Evolutionary conservation across 2,329 filamentous ascomycete species (phyloP), one percentile per base, ranked within the genome.

Genomic region (Thielaviopsis populi): DNA sequence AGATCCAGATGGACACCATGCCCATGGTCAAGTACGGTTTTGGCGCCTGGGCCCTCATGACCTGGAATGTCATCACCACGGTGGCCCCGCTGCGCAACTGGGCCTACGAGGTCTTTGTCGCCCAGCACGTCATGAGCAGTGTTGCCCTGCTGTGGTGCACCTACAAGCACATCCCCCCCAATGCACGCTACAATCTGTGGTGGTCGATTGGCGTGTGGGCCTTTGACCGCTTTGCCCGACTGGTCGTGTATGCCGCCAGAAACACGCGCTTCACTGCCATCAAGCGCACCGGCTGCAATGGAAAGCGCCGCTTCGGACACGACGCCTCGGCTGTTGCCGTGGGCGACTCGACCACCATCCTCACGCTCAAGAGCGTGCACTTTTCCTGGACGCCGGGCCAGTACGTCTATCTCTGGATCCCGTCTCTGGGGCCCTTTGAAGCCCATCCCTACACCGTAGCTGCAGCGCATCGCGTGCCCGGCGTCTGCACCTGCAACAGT

Each of bases 31-130:
- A 82, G 69, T 86, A 86, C 68, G 86, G 86, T 6, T 71, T 89
- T 1, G 84, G 79, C 8, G 84, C 84, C 0, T 89, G 85, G 84
- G 81, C 73, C 1, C 72, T 87, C 15, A 72, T 89, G 40, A 73
- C 84, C 0, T 88, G 86, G 85, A 84, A 84, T 43, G 78, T 82
- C 22, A 70, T 87, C 40, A 81, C 81, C 6, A 84, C 83, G 1
- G 75, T 87, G 63, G 78, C 81, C 6, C 86, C 86, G 0, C 74
- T 89, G 41, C 79, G 86, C 4, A 78, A 82, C n/a, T 76, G 84
- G 74, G 78, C 79, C 6, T 89, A 89, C 70, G 86, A 89, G 73
- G 66, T 87, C 0, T 89, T 88, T 70, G 80, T 89, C 17, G 68
- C 83, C 2, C 86, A 89, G 71, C 86, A 89, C 70, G 74, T 88